Percentiles rank a stretch among this genome's conserved stretches.
Evolutionary conservation across 495 filamentous ascomycete genomes (phyloP).

Genomic region (Corynascus novoguineensis): DNA sequence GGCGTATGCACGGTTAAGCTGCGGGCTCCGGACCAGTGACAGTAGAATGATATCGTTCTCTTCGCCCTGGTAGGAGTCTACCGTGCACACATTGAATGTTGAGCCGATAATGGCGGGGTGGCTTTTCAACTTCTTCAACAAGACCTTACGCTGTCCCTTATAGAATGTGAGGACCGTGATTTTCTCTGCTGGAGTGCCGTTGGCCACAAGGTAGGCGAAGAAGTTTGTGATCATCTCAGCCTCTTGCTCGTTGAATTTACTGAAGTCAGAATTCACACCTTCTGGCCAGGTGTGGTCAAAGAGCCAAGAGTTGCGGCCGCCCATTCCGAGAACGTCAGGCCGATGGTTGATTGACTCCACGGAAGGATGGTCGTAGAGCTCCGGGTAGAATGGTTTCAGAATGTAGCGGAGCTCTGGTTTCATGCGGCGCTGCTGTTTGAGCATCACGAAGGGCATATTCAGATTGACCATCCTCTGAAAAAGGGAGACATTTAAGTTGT

Average conservation of each 20-base stretch:
- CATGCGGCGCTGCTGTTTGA: slow-evolving; percentile 69
- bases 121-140: slow-evolving; percentile 49
- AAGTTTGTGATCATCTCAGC: slow-evolving; percentile 73
- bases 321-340: slow-evolving; percentile 73
- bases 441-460: slow-evolving; percentile 53
- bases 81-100: slow-evolving; percentile 66
- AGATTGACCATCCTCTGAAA: slow-evolving; percentile 66
- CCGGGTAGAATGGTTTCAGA: slow-evolving; percentile 58
- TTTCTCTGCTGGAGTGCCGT: slow-evolving; percentile 50
- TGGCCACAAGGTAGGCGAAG: slow-evolving; percentile 64
- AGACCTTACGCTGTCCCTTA: slow-evolving; percentile 69
- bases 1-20: slow-evolving; percentile 18
- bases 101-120: slow-evolving; percentile 45
- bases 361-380: slow-evolving; percentile 62
- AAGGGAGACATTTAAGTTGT: slow-evolving; percentile 43
- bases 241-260: slow-evolving; percentile 67
- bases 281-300: slow-evolving; percentile 71
- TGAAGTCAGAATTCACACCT: slow-evolving; percentile 55
- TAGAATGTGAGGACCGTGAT: slow-evolving; percentile 93
- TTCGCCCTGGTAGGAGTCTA: slow-evolving; percentile 93
- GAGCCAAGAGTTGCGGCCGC: slow-evolving; percentile 58
- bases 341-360: slow-evolving; percentile 49
- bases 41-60: slow-evolving; percentile 84
- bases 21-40: slow-evolving; percentile 69
- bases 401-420: slow-evolving; percentile 59